phyloP scores from a whole-genome alignment of 2,329 filamentous ascomycete genomes.

The Fusarium torulosum region DNA sequence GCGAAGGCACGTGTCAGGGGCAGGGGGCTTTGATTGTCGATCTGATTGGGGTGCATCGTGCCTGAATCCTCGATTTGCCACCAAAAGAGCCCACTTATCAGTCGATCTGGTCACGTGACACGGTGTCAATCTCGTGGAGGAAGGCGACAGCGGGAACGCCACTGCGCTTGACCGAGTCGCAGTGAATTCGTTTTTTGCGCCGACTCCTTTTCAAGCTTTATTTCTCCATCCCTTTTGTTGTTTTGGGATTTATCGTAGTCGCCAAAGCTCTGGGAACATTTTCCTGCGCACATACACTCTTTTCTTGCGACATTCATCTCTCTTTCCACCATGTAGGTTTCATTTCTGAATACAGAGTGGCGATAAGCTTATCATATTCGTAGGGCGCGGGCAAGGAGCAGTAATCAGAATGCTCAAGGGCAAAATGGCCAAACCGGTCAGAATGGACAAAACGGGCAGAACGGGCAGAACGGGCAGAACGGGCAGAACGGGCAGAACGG shows the following conservation, averaged over 20 bases:
- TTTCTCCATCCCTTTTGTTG: conserved; percentile 13
- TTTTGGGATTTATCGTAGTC: conserved; percentile 11
- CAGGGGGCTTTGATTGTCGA: conserved; percentile 27
- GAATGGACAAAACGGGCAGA: conserved; percentile 10
- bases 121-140: conserved; percentile 50
- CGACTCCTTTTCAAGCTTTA: conserved; percentile 25
- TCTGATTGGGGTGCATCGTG: conserved; percentile 37
- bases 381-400: conserved; percentile 41
- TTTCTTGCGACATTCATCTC: neutral
- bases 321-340: conserved; percentile 30
- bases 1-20: conserved; percentile 51
- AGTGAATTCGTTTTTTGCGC: conserved; percentile 35
- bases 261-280: conserved; percentile 8
- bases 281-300: neutral
- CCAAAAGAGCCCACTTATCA: conserved; percentile 4
- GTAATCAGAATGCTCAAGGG: conserved; percentile 32
- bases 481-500: conserved; percentile 28
- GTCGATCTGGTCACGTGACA: conserved; percentile 50
- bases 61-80: conserved; percentile 25
- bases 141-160: conserved; percentile 33
- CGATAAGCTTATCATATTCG: conserved; percentile 31
- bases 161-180: conserved; percentile 34
- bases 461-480: conserved; percentile 8
- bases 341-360: neutral
- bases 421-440: conserved; percentile 13